These are phyloP conservation scores for Eimeria sp. DNA, from an alignment of 169 alveolate genomes.

Conservation along the genomic window DNA sequence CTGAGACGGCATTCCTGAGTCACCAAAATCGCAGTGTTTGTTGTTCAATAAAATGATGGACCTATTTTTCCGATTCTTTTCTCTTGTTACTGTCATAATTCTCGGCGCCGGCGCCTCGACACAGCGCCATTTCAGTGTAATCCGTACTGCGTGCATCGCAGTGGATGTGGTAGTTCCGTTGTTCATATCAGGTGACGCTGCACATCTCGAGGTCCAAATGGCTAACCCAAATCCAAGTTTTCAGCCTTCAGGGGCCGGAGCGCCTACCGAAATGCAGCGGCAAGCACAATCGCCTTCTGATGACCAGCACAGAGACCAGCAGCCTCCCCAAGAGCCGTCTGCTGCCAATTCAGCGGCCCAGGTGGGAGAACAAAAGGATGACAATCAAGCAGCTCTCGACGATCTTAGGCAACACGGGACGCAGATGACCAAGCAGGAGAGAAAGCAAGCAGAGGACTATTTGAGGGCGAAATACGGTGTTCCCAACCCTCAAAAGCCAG, in stretches of 20 bases:
- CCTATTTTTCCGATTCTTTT: background rate
- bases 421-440: conserved; percentile 15
- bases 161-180: conserved; percentile 10
- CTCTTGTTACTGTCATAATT: conserved; percentile 3
- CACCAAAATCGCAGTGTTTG: background rate
- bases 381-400: background rate
- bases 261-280: background rate
- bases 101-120: conserved; percentile 10
- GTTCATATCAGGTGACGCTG: conserved; percentile 31
- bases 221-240: background rate
- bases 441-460: conserved; percentile 40
- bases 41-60: conserved; percentile 7
- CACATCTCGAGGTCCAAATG: background rate
- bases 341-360: conserved; percentile 11
- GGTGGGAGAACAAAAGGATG: background rate
- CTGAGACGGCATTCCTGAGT: background rate
- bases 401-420: conserved; percentile 27
- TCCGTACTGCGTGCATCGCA: conserved; percentile 42
- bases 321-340: conserved; percentile 1
- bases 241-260: background rate
- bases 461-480: conserved; percentile 48
- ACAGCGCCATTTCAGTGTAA: background rate
- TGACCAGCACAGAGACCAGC: background rate
- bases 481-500: background rate
- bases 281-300: background rate